Base-by-base conservation (phyloP, 768 basidiomycete species). In the Erythrobasidium yunnanense region DNA sequence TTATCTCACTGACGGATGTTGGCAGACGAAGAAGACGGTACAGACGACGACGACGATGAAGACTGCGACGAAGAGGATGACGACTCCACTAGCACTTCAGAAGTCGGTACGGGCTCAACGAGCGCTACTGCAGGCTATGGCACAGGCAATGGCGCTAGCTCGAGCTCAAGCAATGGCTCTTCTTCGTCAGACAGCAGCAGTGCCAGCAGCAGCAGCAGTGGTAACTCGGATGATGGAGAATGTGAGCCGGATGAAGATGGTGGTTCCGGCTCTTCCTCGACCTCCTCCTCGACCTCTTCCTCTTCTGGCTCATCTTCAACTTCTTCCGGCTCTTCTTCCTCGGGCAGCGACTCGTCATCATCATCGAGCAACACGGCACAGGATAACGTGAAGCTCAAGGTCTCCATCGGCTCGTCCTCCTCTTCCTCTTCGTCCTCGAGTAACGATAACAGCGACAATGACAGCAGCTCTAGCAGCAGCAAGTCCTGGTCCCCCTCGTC, bases 11-110 rank as follows among this genome's bases (percentile, higher is more conserved):
- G 11, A 11, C 38, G 38, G 38, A 42, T n/a, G 38, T 11, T 42
- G 11, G 11, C 38, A 8, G 50, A 52, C 50, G 50, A 52, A 8
- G 50, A 52, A 8, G 50, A 52, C 50, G 11, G 11, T 11, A 52
- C 50, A 30, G 7, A 11, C 50, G 20, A 52, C 50, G 29, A 52
- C 50, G 38, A 47, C 50, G 58, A 62, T n/a, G 58, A 62, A 32
- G 38, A 34, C 20, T 46, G 32, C 18, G 38, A 4, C 42, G 38
- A 52, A 33, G 60, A 63, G 18, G 60, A 32, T 32, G 60, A 63
- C 29, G 60, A 63, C 47, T 38, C 29, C 23, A 23, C 42, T 20
- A 45, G 22, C 15, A 45, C 42, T 20, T 45, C 42, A 45, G 42
- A 45, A 15, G 42, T 15, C 42, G 22, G 42, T 45, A 20, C 15